These are phyloP conservation scores for Diplocarpon rosae DNA, from an alignment of 2,329 filamentous ascomycete species.

Conservation along the genomic window DNA sequence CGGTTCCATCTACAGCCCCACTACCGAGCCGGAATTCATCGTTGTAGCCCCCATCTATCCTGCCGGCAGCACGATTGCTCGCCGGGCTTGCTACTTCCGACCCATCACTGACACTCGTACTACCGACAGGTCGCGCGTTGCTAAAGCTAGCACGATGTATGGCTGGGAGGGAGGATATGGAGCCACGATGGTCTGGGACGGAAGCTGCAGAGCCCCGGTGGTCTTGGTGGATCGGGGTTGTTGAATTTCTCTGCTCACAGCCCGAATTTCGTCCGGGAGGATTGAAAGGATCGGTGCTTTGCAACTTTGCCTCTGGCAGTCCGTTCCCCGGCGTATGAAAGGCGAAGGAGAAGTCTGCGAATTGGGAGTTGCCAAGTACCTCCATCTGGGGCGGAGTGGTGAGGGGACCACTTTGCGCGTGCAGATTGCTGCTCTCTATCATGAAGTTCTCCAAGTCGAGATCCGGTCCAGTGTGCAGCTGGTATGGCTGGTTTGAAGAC, in stretches of 20 bases:
- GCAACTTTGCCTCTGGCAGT: slow-evolving; percentile 24
- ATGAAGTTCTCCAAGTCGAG: slow-evolving; percentile 23
- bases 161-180: slow-evolving; percentile 17
- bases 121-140: slow-evolving; percentile 14
- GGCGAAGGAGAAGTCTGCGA: slow-evolving; percentile 42
- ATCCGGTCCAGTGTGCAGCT: slow-evolving; percentile 7
- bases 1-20: slow-evolving; percentile 40
- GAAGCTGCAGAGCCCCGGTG: slow-evolving; percentile 17
- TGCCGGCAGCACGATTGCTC: slow-evolving; percentile 21
- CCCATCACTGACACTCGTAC: slow-evolving; percentile 21
- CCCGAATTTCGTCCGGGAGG: slow-evolving; percentile 11
- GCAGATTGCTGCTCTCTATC: slow-evolving; percentile 17
- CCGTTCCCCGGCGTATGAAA: slow-evolving; percentile 36
- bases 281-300: slow-evolving; percentile 19
- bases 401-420: slow-evolving; percentile 12
- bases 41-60: slow-evolving; percentile 19
- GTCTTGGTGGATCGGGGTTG: slow-evolving; percentile 15
- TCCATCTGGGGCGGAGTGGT: slow-evolving; percentile 21
- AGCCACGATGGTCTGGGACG: slow-evolving; percentile 15
- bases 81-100: slow-evolving; percentile 27
- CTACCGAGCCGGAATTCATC: slow-evolving; percentile 48
- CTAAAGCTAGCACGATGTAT: slow-evolving; percentile 18
- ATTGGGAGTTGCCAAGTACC: slow-evolving; percentile 29
- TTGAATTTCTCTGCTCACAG: slow-evolving; percentile 18
- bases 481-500: not conserved